A percentile compares a stretch with the other conserved stretches of the same genome.
These are phyloP conservation scores for Massariosphaeria phaeospora DNA, from an alignment of 495 filamentous ascomycete genomes.

Conservation along the genomic window DNA sequence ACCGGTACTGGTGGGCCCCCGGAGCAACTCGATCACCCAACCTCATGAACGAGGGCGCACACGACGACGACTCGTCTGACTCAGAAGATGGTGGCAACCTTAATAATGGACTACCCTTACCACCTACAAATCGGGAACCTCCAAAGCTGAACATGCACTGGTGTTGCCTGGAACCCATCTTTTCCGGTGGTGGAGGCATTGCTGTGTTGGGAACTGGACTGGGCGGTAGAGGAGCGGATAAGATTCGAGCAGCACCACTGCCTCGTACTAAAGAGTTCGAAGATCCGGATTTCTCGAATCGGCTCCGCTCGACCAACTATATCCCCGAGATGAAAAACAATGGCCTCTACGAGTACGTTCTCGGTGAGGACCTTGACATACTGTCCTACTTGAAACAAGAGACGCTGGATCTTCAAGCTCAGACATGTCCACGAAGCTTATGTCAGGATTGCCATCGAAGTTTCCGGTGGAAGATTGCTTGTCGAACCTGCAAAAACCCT, in stretches of 20 bases:
- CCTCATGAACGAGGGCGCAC: conserved; percentile 49
- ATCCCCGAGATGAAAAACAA: conserved; percentile 32
- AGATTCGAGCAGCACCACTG: conserved; percentile 54
- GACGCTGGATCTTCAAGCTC: conserved; percentile 48
- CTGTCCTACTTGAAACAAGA: conserved; percentile 42
- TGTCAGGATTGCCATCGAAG: conserved; percentile 57
- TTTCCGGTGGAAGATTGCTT: conserved; percentile 56
- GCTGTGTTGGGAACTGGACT: conserved; percentile 49
- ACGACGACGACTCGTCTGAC: conserved; percentile 38
- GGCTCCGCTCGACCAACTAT: conserved; percentile 22
- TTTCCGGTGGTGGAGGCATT: conserved; percentile 59
- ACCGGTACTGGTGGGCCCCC: conserved; percentile 57
- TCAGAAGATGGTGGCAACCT: conserved; percentile 32
- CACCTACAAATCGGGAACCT: conserved; percentile 23
- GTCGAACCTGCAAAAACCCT: conserved; percentile 53
- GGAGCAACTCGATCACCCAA: conserved; percentile 51
- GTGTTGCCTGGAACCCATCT: conserved; percentile 60
- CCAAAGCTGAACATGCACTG: conserved; percentile 54
- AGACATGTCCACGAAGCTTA: conserved; percentile 54
- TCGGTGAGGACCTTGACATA: conserved; percentile 34
- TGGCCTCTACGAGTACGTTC: conserved; percentile 29
- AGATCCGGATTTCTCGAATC: conserved; percentile 47
- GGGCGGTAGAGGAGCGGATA: conserved; percentile 50
- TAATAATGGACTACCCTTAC: conserved; percentile 33
- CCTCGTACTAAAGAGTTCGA: conserved; percentile 52